phyloP scores from a whole-genome alignment of 306 rosid species.

The Echinosophora koreensis region DNA sequence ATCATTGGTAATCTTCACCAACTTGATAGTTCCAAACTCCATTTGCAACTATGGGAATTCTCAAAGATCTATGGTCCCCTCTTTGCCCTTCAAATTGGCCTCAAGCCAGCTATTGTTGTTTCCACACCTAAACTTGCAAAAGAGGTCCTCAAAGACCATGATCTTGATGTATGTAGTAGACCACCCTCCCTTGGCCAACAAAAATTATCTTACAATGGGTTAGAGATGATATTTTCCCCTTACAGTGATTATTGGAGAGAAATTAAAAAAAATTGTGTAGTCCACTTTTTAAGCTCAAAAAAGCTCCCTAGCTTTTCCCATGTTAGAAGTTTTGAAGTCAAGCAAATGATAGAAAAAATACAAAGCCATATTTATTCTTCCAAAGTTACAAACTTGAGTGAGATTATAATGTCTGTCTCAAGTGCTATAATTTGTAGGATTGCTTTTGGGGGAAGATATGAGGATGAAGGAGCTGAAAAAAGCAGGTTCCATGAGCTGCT shows the following conservation, averaged over 20 bases:
- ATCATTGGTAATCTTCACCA: constrained; percentile 18
- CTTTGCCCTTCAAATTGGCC: constrained; percentile 14
- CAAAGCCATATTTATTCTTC: not conserved
- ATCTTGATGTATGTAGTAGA: not conserved
- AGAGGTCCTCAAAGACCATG: not conserved
- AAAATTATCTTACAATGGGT: constrained; percentile 9
- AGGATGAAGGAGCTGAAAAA: constrained; percentile 34
- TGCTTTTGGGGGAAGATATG: constrained; percentile 11
- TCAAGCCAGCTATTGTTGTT: not conserved
- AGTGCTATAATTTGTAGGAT: not conserved
- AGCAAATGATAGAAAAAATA: not conserved
- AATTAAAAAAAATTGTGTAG: constrained; percentile 13
- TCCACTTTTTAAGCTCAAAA: not conserved
- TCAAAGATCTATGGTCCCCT: constrained; percentile 19
- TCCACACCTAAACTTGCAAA: constrained; percentile 23
- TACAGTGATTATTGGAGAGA: not conserved
- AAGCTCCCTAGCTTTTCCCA: not conserved
- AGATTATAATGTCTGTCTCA: not conserved
- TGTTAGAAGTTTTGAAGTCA: constrained; percentile 13
- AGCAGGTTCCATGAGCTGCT: constrained; percentile 25
- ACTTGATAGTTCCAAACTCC: not conserved
- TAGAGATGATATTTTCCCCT: not conserved
- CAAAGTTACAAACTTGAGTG: not conserved
- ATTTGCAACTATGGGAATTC: not conserved
- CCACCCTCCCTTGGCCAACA: not conserved